Base-by-base conservation (phyloP, 495 filamentous ascomycete species). In the Xanthoparmelia taractica region DNA sequence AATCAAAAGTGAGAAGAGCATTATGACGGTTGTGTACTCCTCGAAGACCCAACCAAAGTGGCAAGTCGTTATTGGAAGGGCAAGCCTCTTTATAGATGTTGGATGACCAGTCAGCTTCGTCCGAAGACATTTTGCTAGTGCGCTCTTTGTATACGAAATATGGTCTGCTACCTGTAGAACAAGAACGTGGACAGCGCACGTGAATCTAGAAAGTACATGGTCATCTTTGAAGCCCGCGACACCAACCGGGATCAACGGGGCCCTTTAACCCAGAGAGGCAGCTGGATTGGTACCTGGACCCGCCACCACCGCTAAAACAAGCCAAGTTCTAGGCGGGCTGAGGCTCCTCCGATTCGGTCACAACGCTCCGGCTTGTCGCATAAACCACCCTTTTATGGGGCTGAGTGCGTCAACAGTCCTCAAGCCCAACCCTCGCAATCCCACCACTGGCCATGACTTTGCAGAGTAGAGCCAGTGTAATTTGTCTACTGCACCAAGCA, bases 401-500 rank as follows among this genome's bases (percentile, higher is more conserved):
- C 85, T 82, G 71, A 96, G 69, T n/a, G 79, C 75, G 78, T 97
- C 86, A 62, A 97, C 85, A 25, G 85, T 82, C 57, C 80, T 82
- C 63, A 99, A 71, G 0, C 95, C 95, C 57, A 90, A 70, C 66
- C 86, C 89, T 58, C 95, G 82, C 61, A 89, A 75, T 59, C 84
- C 86, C 18, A 94, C 88, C 47, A 97, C 74, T 13, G 92, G 92
- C 2, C 87, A 86, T 60, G 79, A 84, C 12, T 83, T 84, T 4
- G 88, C 84, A 41, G 84, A 85, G 70, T 96, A 99, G 52, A 99
- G 74, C 80, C 94, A 96, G 71, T 97, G 90, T 69, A 99, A 75
- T 75, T 96, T 88, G 77, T 99, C 95, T 43, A 91, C 90, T 25
- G 93, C 88, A 13, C 91, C 94, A 1, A 96, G 77, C 69, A 99